Evolutionary conservation across 1,139 yeast species (phyloP).

Genomic region (Yamadazyma blattariae): DNA sequence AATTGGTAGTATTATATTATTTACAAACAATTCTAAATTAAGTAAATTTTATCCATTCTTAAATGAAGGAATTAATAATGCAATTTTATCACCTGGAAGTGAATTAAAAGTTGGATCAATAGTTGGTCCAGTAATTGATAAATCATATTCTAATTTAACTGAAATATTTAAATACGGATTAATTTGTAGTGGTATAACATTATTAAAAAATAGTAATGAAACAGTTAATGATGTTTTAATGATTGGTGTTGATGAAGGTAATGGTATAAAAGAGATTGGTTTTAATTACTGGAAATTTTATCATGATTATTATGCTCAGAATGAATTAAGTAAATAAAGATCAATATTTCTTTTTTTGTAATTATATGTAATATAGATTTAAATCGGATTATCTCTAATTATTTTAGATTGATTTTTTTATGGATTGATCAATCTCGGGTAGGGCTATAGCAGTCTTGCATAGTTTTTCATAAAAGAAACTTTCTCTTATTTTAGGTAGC

Average conservation of each 20-base stretch:
- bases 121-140: constrained; percentile 57
- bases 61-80: constrained; percentile 23
- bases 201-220: constrained; percentile 33
- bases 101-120: constrained; percentile 45
- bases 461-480: too few species aligned
- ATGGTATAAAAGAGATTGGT: constrained; percentile 43
- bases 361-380: not conserved
- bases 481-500: too few species aligned
- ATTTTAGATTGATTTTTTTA: too few species aligned
- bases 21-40: constrained; percentile 46
- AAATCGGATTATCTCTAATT: not conserved
- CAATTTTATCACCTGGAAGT: constrained; percentile 5
- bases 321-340: constrained; percentile 27
- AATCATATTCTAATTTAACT: constrained; percentile 51
- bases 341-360: constrained; percentile 18
- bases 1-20: constrained; percentile 54
- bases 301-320: constrained; percentile 36
- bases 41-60: constrained; percentile 54
- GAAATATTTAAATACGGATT: constrained; percentile 58
- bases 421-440: too few species aligned
- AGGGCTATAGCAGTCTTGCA: not conserved
- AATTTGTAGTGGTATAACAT: constrained; percentile 58
- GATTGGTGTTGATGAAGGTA: constrained; percentile 38
- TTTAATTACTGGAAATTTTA: constrained; percentile 41
- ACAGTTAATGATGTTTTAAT: constrained; percentile 35